Conservation (phyloP, 73 alveolate genomes). For the Durusdinium trenchii region DNA sequence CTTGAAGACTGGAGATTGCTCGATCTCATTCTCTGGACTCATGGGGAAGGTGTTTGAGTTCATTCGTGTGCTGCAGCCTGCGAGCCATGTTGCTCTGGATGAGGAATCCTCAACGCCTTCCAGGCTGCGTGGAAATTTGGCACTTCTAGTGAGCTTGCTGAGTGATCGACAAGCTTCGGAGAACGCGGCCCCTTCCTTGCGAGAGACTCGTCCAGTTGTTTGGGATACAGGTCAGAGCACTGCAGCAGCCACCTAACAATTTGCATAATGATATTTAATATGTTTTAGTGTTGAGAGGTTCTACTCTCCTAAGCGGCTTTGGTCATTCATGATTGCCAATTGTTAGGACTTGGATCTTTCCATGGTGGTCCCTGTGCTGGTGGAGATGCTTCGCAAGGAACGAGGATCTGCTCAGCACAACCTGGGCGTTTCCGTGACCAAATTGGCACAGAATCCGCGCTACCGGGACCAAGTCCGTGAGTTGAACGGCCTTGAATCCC, state of each 20-base stretch:
- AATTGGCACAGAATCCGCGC: conserved; percentile 5
- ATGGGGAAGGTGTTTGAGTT: not conserved
- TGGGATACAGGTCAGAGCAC: not conserved
- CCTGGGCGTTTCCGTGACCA: conserved; percentile 89
- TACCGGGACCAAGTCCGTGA: conserved; percentile 71
- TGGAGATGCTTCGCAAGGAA: conserved; percentile 91
- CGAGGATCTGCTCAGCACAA: conserved; percentile 96
- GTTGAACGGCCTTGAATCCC: conserved; percentile 69
- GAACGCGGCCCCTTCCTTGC: not conserved
- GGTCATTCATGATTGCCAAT: too few species aligned
- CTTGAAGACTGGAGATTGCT: not conserved
- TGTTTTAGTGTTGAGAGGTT: too few species aligned
- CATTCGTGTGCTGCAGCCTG: conserved; percentile 22
- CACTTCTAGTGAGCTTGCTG: conserved; percentile 32
- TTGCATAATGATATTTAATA: too few species aligned
- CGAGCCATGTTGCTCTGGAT: not conserved
- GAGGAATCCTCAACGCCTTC: conserved; percentile 34
- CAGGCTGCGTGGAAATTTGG: conserved; percentile 38
- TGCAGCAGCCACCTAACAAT: too few species aligned
- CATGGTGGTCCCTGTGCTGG: not conserved
- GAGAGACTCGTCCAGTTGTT: not conserved
- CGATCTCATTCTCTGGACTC: not conserved
- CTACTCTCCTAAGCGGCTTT: too few species aligned
- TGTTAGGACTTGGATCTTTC: conserved; percentile 11
- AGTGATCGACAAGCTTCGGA: not conserved